phyloP scores from a whole-genome alignment of 1,139 yeast genomes.

The Arxiozyma slooffiae region DNA sequence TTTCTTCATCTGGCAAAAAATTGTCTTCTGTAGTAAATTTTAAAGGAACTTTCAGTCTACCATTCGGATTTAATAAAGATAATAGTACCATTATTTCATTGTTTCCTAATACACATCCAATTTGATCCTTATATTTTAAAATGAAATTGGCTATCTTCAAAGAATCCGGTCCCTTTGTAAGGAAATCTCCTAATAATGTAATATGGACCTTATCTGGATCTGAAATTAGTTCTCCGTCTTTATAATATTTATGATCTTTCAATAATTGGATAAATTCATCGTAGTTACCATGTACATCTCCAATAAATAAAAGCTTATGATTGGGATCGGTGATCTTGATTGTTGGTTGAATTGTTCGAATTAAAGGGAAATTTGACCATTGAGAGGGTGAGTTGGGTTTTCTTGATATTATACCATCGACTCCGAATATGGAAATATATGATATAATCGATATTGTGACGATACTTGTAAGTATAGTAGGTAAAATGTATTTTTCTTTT shows the following conservation, averaged over 20 bases:
- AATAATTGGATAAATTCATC: conserved; percentile 46
- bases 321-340: conserved; percentile 6
- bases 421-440: not conserved
- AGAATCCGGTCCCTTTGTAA: conserved; percentile 77
- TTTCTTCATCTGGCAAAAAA: conserved; percentile 11
- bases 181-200: conserved; percentile 67
- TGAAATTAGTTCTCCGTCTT: conserved; percentile 5
- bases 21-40: conserved; percentile 13
- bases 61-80: conserved; percentile 16
- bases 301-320: conserved; percentile 47
- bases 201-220: conserved; percentile 9
- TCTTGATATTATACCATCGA: not conserved
- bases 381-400: not conserved
- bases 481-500: not conserved
- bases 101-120: conserved; percentile 80
- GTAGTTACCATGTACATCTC: conserved; percentile 82
- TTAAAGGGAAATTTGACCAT: conserved; percentile 3
- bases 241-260: conserved; percentile 47
- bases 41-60: not conserved
- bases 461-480: not conserved
- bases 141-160: conserved; percentile 58
- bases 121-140: conserved; percentile 27
- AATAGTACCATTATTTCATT: conserved; percentile 50
- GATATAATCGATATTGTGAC: not conserved
- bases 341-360: conserved; percentile 4